These are phyloP conservation scores for Blastocrithidia nonstop DNA, from an alignment of 208 protist species.

Conservation along the genomic window DNA sequence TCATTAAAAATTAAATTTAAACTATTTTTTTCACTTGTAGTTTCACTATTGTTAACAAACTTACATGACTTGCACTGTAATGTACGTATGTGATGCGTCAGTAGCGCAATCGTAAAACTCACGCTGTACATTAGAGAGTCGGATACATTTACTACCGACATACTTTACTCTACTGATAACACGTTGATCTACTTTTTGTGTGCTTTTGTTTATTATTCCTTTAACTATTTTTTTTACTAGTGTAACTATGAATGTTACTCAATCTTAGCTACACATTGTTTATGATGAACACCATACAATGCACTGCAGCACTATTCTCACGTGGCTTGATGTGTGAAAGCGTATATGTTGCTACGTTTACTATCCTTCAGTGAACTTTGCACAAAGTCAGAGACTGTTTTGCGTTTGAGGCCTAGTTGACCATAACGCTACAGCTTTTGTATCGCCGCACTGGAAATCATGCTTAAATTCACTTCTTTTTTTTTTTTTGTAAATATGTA, in stretches of 20 bases:
- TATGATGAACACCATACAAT: slow-evolving; percentile 4
- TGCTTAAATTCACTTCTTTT: slow-evolving; percentile 6
- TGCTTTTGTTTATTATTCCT: not conserved
- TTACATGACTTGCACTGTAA: not conserved
- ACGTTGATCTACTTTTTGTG: not conserved
- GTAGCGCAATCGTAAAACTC: slow-evolving; percentile 46
- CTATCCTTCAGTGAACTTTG: slow-evolving; percentile 47
- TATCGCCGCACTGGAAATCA: slow-evolving; percentile 72
- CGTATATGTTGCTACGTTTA: slow-evolving; percentile 59
- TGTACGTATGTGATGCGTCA: slow-evolving; percentile 24
- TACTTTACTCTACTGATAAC: no score
- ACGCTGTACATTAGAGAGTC: slow-evolving; percentile 61
- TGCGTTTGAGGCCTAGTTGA: slow-evolving; percentile 58
- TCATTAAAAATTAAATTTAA: slow-evolving; percentile 3
- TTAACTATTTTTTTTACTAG: slow-evolving; percentile 1
- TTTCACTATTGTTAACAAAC: not conserved
- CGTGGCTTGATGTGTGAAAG: slow-evolving; percentile 57
- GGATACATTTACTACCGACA: no score
- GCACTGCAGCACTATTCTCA: slow-evolving; percentile 35
- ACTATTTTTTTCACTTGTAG: no score
- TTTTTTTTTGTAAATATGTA: not conserved
- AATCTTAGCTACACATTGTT: not conserved
- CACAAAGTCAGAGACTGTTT: slow-evolving; percentile 55
- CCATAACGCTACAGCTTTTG: slow-evolving; percentile 83
- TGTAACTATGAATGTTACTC: not conserved